Percentiles rank a stretch among this genome's conserved stretches.
phyloP scores from a whole-genome alignment of 129 eudicot species.

The Gnaphalium uliginosum region DNA sequence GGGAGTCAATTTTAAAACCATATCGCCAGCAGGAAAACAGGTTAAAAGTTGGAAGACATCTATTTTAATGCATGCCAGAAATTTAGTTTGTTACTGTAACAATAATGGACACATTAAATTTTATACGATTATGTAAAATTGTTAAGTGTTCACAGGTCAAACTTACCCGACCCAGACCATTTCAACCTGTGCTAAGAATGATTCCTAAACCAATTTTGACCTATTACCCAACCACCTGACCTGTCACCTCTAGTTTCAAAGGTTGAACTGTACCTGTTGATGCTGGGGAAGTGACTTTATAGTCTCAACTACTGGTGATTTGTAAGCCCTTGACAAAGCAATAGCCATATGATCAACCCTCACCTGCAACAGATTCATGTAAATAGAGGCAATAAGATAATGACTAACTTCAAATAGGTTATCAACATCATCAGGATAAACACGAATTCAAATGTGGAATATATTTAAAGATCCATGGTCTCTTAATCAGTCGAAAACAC shows the following conservation, averaged over 20 bases:
- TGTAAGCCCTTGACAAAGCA: slow-evolving; percentile 89
- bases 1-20: no score
- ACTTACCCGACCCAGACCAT: no score
- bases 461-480: slow-evolving; percentile 4
- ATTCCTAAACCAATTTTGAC: neutral
- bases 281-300: slow-evolving; percentile 93
- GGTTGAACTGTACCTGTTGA: slow-evolving; percentile 71
- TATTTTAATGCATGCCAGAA: no score
- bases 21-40: no score
- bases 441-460: neutral
- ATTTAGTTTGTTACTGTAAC: no score
- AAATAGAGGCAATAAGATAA: slow-evolving; percentile 2
- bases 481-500: slow-evolving; percentile 19
- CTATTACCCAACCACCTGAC: neutral
- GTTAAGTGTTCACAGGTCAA: no score
- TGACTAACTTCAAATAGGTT: neutral
- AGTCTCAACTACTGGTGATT: slow-evolving; percentile 86
- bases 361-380: slow-evolving; percentile 49
- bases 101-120: no score
- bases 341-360: slow-evolving; percentile 91
- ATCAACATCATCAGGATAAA: no score
- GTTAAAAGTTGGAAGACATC: no score
- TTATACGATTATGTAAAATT: no score
- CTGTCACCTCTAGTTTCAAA: neutral
- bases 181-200: no score